Evolutionary conservation across 2,329 filamentous ascomycete species (phyloP).

Genomic region (Davidsoniella neocaledoniae): DNA sequence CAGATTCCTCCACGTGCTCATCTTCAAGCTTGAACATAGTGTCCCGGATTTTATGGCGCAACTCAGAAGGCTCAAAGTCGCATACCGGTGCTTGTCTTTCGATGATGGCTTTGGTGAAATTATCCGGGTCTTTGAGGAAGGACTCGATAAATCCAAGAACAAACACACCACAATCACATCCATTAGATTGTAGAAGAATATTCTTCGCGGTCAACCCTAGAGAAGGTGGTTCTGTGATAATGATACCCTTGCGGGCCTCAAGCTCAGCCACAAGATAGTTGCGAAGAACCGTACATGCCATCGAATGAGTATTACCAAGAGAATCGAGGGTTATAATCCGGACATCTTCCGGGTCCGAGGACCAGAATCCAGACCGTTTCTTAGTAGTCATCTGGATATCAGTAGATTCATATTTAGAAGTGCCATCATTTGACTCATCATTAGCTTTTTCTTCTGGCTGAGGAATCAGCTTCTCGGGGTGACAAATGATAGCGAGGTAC

Average conservation of each 20-base stretch:
- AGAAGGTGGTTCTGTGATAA: constrained; percentile 22
- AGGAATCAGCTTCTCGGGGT: constrained; percentile 47
- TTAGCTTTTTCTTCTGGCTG: not conserved
- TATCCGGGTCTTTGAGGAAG: constrained; percentile 60
- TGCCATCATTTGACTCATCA: not conserved
- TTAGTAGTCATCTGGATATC: not conserved
- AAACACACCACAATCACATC: constrained; percentile 78
- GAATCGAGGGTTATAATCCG: constrained; percentile 82
- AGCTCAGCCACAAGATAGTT: constrained; percentile 65
- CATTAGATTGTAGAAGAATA: constrained; percentile 70
- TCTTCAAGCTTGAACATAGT: constrained; percentile 46
- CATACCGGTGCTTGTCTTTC: constrained; percentile 34
- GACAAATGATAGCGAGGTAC: constrained; percentile 93
- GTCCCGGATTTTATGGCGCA: constrained; percentile 49
- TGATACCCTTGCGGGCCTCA: constrained; percentile 35
- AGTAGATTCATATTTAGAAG: not conserved
- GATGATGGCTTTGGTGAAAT: constrained; percentile 51
- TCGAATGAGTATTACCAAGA: constrained; percentile 45
- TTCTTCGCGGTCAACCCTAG: constrained; percentile 50
- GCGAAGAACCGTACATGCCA: constrained; percentile 51
- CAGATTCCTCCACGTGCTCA: constrained; percentile 16
- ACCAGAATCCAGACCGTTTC: not conserved
- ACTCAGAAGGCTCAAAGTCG: constrained; percentile 37
- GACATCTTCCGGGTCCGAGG: constrained; percentile 34
- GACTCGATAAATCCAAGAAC: constrained; percentile 69